Evolutionary conservation across 2,329 filamentous ascomycete species (phyloP), one percentile per base, ranked within the genome.

Genomic region (Monosporascus sp.): DNA sequence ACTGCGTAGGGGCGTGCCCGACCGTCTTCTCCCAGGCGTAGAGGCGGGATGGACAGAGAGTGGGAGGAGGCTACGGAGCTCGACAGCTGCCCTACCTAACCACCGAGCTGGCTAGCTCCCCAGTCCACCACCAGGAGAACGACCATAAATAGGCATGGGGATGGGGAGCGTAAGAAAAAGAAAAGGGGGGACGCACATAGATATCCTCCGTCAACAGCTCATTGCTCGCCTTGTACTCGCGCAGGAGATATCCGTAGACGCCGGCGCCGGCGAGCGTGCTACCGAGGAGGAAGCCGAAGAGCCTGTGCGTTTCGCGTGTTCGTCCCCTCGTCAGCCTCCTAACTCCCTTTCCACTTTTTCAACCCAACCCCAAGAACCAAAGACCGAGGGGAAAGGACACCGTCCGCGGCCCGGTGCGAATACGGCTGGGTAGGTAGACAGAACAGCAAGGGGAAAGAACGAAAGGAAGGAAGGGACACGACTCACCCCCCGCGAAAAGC

Each of bases 181-280:
- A 47, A 37, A 56, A 54, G 31, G 51, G 53, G 56, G 52, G 57
- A 87, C 90, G 72, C 82, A 97, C 93, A 74, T 93, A 93, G 70
- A 97, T 96, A 73, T 97, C 93, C 74, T 96, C 91, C 56, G 87
- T 93, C 73, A 97, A 77, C 67, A 97, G 81, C 74, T 96, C 89
- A 76, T 97, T 97, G 62, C 90, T 89, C 44, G 91, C 80, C 75
- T 91, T 90, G 78, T 97, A 97, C 72, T 97, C 92, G 69, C 93
- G 85, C 63, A 97, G 76, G 60, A 96, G 83, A 72, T 97, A 97
- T 71, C 90, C 91, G 76, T 97, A 97, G 63, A 95, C 88, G 54
- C 84, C 87, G 50, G 81, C 82, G 64, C 90, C 91, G 45, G 92
- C 86, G 50, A 90, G 77, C 47, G 88, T 86, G 57, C 88, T 85